phyloP scores from a whole-genome alignment of 345 rosid species.

The Iberis pinnata region DNA sequence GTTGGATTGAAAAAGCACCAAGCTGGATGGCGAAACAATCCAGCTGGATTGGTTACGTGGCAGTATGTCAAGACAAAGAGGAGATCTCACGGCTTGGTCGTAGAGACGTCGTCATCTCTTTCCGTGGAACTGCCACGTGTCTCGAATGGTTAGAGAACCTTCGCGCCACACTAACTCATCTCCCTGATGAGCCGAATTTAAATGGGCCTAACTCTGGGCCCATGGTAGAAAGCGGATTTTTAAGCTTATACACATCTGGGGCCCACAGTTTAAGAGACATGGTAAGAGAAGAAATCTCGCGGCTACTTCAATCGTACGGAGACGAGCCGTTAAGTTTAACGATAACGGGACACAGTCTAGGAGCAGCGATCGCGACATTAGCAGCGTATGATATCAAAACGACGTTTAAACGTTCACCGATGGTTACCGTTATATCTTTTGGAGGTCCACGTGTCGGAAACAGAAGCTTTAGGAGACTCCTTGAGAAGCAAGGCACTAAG shows the following conservation, averaged over 20 bases:
- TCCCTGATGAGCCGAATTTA: slow-evolving; percentile 25
- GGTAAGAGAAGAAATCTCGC: slow-evolving; percentile 54
- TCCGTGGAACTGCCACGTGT: slow-evolving; percentile 82
- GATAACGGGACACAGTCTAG: slow-evolving; percentile 87
- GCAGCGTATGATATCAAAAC: slow-evolving; percentile 69
- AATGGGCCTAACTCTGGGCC: slow-evolving; percentile 30
- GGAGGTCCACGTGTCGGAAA: slow-evolving; percentile 95
- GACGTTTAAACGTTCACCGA: slow-evolving; percentile 41
- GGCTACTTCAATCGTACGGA: slow-evolving; percentile 49
- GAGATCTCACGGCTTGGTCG: slow-evolving; percentile 80
- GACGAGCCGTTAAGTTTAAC: slow-evolving; percentile 77
- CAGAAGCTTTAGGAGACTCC: slow-evolving; percentile 44
- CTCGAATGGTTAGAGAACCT: slow-evolving; percentile 93
- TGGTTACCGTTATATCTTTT: slow-evolving; percentile 80
- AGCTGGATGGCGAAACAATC: slow-evolving; percentile 59
- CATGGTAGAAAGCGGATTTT: slow-evolving; percentile 91
- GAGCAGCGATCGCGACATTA: slow-evolving; percentile 80
- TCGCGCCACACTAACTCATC: slow-evolving; percentile 58
- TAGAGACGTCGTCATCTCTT: slow-evolving; percentile 76
- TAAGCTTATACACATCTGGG: slow-evolving; percentile 70
- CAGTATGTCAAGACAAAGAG: slow-evolving; percentile 66
- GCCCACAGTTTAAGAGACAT: slow-evolving; percentile 50
- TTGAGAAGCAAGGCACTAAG: slow-evolving; percentile 68
- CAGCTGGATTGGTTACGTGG: slow-evolving; percentile 97
- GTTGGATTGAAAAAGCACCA: slow-evolving; percentile 60